Evolutionary conservation across 768 basidiomycete species (phyloP), one percentile per base, ranked within the genome.

Genomic region (Kwoniella dendrophila): DNA sequence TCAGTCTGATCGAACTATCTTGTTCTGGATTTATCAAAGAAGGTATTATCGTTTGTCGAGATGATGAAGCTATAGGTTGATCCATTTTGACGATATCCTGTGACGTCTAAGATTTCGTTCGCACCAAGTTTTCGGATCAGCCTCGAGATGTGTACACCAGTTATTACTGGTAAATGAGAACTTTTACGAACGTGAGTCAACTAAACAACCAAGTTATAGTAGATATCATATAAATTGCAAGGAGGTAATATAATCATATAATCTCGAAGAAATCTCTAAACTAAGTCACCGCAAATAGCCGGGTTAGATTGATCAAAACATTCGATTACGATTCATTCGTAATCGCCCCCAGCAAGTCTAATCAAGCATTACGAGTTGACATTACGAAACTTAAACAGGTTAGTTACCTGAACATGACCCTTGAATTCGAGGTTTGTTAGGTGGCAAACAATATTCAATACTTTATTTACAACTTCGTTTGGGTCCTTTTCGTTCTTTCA

Each of bases 1-100:
- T 67, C 14, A 67, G 33, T 12, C 62, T 14, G 34, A 14, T 41
- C 0, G 26, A 57, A 48, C 59, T 59, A 4, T 51, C 45, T n/a
- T 64, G 51, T 2, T 51, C 53, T 6, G 34, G 16, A n/a, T 16
- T 47, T 14, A 32, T 14, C 30, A 38, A 55, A 18, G 58, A 64
- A 8, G 61, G 63, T 34, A 65, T 53, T n/a, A n/a, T n/a, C 40
- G 59, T 32, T 36, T 56, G 60, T 14, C 67, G 48, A 20, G 69
- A 63, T 4, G 66, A 63, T 1, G 63, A 56, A 27, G 66, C 56
- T 26, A 59, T 45, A 12, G 63, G 58, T 24, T 51, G 63, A 44
- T 61, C 63, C 63, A 64, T 68, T 18, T 48, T 48, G 11, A 11
- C 10, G 11, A 44, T 8, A 10, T 22, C 11, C 10, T 44, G 36